These are phyloP conservation scores for Yamadazyma sp. DNA, from an alignment of 1,139 yeast genomes.

Conservation along the genomic window DNA sequence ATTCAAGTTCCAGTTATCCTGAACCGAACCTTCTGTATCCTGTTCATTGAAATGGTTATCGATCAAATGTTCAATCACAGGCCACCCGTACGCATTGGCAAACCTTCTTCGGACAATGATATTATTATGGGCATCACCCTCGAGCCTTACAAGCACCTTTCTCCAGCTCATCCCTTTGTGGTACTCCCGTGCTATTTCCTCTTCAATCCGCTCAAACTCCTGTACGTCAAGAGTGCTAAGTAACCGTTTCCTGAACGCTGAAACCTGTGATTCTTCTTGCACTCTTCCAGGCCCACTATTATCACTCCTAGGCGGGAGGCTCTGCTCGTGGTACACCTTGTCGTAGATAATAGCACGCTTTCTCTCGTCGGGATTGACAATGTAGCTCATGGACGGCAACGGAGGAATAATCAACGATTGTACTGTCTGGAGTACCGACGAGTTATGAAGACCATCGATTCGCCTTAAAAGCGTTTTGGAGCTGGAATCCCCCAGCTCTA, in stretches of 20 bases:
- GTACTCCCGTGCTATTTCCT: conserved; percentile 84
- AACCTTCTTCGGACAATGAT: conserved; percentile 85
- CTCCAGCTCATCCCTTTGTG: conserved; percentile 88
- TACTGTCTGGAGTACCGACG: conserved; percentile 83
- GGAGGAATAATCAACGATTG: conserved; percentile 84
- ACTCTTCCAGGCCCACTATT: not conserved
- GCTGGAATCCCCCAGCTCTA: conserved; percentile 8
- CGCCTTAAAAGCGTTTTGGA: conserved; percentile 10
- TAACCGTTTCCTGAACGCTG: conserved; percentile 16
- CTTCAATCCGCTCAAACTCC: conserved; percentile 54
- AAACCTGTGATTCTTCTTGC: conserved; percentile 5
- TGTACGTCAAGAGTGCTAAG: conserved; percentile 23
- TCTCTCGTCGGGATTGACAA: conserved; percentile 57
- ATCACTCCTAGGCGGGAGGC: conserved; percentile 19
- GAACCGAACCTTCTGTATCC: conserved; percentile 10
- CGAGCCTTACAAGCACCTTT: conserved; percentile 79
- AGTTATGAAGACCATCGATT: conserved; percentile 51
- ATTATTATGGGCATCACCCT: conserved; percentile 95
- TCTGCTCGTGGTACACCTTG: conserved; percentile 37
- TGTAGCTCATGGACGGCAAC: conserved; percentile 67
- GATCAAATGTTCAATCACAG: conserved; percentile 80
- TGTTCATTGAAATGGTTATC: conserved; percentile 25
- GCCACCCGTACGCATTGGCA: conserved; percentile 97
- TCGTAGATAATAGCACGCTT: conserved; percentile 42
- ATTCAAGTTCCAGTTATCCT: conserved; percentile 9